Evolutionary conservation across 2,329 filamentous ascomycete genomes (phyloP), one percentile per base, ranked within the genome.

Genomic region (Daldinia sp.): DNA sequence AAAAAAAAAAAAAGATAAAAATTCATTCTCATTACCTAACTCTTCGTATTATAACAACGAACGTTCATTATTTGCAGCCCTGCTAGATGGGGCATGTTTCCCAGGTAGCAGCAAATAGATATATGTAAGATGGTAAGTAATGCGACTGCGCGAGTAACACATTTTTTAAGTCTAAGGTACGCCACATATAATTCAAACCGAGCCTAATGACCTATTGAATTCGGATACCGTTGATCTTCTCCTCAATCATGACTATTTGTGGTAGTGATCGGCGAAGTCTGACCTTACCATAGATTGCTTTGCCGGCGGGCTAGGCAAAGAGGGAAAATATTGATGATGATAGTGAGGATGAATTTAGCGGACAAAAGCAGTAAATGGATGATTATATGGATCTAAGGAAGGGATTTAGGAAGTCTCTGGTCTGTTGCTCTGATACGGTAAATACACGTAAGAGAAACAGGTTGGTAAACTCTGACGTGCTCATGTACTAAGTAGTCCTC

Each of bases 231-330:
- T 23, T 73, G 66, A 69, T 70, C 57, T 48, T 65, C 59, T 69
- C 54, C 20, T 61, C 63, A 65, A 68, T 65, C 55, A 60, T 10
- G 41, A 41, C 46, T 55, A 10, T 46, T 65, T 71, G 12, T 48
- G 60, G 72, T 39, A 73, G 68, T 69, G 70, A 73, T 73, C 63
- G 37, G 44, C 70, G 10, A 57, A 13, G 35, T 50, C 46, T 41
- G 50, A 60, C 68, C 67, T 67, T 65, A 57, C 59, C 30, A 68
- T 50, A 58, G 41, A 48, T 48, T 66, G 63, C 59, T 69, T 69
- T 71, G 55, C 65, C 65, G 68, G 58, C 59, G 51, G 68, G 58
- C 69, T 70, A 68, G 69, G 65, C 65, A 69, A 71, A 72, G 68
- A 70, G 69, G 70, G 67, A 62, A 67, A 30, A 53, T 60, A 59